Evolutionary conservation across 805 yeast genomes (phyloP), one percentile per base, ranked within the genome.

Genomic region (Candida qinlingensis): DNA sequence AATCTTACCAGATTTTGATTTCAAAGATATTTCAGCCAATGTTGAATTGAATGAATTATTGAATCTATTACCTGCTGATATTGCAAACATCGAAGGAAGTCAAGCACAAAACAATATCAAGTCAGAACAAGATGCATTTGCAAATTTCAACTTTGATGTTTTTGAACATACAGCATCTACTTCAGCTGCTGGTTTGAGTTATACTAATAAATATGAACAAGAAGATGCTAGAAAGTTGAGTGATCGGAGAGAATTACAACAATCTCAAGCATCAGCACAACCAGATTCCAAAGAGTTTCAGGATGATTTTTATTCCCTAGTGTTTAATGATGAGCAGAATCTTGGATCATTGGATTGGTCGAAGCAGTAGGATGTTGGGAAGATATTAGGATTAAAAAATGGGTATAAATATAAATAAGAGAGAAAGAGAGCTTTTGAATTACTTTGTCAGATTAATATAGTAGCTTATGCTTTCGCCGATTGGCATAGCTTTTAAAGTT

Each of bases 221-320:
- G 34, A 40, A 26, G 47, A 44, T 30, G 41, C 41, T 7, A 38
- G 39, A 38, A 44, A 10, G 19, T 19, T 19, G 19, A n/a, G 19
- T 34, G 39, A n/a, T 26, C 28, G 31, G 31, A 37, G 31, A 34
- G 39, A 11, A 11, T 7, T 26, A 30, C 39, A 13, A 34, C 10
- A 13, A 19, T 26, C 33, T 10, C 34, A 29, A 7, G 38, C 12
- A n/a, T 35, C 44, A 13, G 42, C 39, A 27, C 35, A n/a, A 12
- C 13, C 27, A n/a, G 10, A 27, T 4, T 33, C 28, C 26, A 43
- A 39, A 37, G 42, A 39, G 31, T 38, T 37, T 36, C 36, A 42
- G 39, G 28, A 65, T 39, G 78, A 75, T 53, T 70, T 74, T 44
- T 74, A 74, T 50, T 69, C 75, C 1, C 55, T 73, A 56, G 70